phyloP scores from a whole-genome alignment of 140 eudicot genomes.

The Stevia rebaudiana region DNA sequence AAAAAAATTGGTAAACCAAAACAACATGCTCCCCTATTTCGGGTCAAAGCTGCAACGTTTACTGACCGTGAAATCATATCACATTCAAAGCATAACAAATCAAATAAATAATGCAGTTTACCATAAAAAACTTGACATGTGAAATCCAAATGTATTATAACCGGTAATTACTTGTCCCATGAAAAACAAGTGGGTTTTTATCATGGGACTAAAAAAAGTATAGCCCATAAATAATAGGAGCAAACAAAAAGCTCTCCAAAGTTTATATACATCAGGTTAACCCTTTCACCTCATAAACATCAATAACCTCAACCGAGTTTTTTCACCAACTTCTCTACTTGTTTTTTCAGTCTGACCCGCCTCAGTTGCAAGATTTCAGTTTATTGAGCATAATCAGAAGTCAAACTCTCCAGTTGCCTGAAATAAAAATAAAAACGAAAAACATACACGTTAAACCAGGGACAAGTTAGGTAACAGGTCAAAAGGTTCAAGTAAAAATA shows the following conservation, averaged over 20 bases:
- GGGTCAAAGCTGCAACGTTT: too few species aligned
- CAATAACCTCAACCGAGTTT: conserved; percentile 30
- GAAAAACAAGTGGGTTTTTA: conserved; percentile 17
- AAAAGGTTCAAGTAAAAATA: background rate
- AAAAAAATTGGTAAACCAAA: too few species aligned
- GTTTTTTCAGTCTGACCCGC: conserved; percentile 10
- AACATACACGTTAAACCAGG: background rate
- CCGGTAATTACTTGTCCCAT: conserved; percentile 36
- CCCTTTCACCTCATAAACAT: conserved; percentile 38
- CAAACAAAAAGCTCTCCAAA: conserved; percentile 43
- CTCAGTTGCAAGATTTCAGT: conserved; percentile 16
- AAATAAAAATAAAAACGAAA: conserved; percentile 3
- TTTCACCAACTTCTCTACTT: conserved; percentile 26
- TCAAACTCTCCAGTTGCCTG: conserved; percentile 99
- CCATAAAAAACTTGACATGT: conserved; percentile 22
- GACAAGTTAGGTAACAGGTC: background rate
- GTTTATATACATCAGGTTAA: conserved; percentile 71
- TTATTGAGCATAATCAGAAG: conserved; percentile 48
- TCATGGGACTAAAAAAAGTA: conserved; percentile 28
- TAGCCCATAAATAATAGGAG: conserved; percentile 44
- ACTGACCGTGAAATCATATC: too few species aligned
- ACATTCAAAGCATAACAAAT: too few species aligned
- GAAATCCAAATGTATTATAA: conserved; percentile 31
- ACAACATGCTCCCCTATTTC: too few species aligned
- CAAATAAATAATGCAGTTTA: conserved; percentile 28